Base-by-base conservation (phyloP, 352 stramenopile genomes). In the Pythium sp. region DNA sequence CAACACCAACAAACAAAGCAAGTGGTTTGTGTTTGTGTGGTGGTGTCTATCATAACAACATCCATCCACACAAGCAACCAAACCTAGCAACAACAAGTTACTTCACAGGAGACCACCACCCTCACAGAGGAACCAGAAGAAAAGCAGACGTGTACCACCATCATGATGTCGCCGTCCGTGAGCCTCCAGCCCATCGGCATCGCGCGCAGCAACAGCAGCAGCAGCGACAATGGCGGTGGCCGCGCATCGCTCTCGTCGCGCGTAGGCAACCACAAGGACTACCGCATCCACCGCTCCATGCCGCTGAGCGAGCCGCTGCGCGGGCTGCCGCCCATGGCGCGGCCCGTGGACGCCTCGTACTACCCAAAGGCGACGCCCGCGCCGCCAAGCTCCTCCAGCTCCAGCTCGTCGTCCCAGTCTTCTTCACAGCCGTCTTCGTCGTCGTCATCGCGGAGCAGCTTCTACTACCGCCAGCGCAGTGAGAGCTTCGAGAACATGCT, bases 391-490 rank as follows among this genome's bases (percentile, higher is more conserved):
- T 20, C 12, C 38, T 20, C 12, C 38, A 46, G 15, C 8, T 61
- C 57, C 30, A 70, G 43, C 26, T 28, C 9, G 1, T 28, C 34
- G 5, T 54, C 20, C 53, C 32, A 49, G 32, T 24, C 32, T 11
- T 63, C 20, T 8, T 47, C 36, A 12, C n/a, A 51, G 24, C 22
- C 53, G 12, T 34, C 26, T 4, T 57, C 51, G 12, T n/a, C 51
- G 51, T 59, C 38, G 18, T 60, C 55, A 18, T 60, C 59, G 8
- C 26, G 43, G 18, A 65, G 41, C 12, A 64, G 64, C 43, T 51
- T 65, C 22, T 70, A 70, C 65, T 70, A 70, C 54, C 67, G 67
- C 12, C 61, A 72, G 54, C 67, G 63, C 32, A 72, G 66, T 51
- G 66, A 67, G 26, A 71, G 66, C 62, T 70, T 67, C 18, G 67